Evolutionary conservation across 2,329 filamentous ascomycete species (phyloP).

Genomic region (Alternaria panax): DNA sequence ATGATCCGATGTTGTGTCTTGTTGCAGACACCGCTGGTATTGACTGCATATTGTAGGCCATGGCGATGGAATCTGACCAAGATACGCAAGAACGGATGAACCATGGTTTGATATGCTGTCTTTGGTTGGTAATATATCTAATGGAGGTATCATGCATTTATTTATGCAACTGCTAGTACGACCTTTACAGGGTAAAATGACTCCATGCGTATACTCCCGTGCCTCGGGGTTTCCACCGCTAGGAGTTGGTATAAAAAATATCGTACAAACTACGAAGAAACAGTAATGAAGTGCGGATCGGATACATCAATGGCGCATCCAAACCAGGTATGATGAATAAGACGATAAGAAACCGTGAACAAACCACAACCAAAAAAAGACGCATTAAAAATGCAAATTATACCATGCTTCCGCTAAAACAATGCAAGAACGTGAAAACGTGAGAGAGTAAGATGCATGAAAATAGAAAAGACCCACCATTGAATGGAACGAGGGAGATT

Average conservation of each 20-base stretch:
- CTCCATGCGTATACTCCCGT: background rate
- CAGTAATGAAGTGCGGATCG: background rate
- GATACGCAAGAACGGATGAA: background rate
- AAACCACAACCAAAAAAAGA: background rate
- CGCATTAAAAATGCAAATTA: conserved; percentile 1
- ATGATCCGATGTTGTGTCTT: background rate
- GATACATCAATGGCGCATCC: background rate
- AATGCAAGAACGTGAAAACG: background rate
- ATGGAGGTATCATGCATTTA: background rate
- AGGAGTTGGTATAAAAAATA: background rate
- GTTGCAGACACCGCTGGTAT: background rate
- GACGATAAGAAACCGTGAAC: background rate
- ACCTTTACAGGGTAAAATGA: background rate
- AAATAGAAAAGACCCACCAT: background rate
- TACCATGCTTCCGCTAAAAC: background rate
- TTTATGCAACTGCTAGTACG: background rate
- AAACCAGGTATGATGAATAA: background rate
- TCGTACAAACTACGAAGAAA: background rate
- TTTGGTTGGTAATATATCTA: background rate
- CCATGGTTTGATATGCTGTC: background rate
- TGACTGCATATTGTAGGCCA: background rate
- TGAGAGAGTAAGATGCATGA: background rate
- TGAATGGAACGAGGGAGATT: background rate
- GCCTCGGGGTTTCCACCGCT: background rate
- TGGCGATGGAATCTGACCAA: background rate